phyloP scores from a whole-genome alignment of 495 filamentous ascomycete genomes.

The Glarea lozoyensis region DNA sequence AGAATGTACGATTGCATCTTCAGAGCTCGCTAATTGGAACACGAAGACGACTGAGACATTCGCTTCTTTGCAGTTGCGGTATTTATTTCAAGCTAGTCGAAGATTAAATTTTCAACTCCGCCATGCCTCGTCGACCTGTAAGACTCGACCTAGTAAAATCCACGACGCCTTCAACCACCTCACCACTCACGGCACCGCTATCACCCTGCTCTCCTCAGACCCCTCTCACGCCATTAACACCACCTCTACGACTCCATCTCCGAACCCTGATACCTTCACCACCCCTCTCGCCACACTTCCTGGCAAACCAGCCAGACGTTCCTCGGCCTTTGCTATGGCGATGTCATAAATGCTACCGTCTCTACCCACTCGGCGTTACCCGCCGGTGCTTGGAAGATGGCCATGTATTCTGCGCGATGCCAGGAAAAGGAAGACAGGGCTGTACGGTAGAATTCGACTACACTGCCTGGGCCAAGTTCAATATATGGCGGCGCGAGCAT shows the following conservation, averaged over 20 bases:
- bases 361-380: constrained; percentile 32
- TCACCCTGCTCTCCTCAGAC: constrained; percentile 1
- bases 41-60: no score
- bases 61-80: no score
- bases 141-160: not conserved
- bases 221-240: constrained; percentile 15
- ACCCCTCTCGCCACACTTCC: constrained; percentile 11
- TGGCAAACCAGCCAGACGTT: constrained; percentile 16
- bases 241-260: constrained; percentile 23
- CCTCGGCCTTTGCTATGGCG: constrained; percentile 36
- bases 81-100: no score
- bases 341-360: constrained; percentile 30
- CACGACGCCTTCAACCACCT: not conserved
- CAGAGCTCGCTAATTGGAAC: no score
- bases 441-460: no score
- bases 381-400: constrained; percentile 36
- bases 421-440: not conserved
- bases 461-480: no score
- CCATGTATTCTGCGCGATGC: constrained; percentile 29
- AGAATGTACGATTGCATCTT: no score
- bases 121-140: not conserved
- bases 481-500: no score
- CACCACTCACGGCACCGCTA: not conserved
- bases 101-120: not conserved
- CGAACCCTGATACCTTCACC: constrained; percentile 20